Base-by-base conservation (phyloP, 306 rosid species). In the Medicago ruthenica region DNA sequence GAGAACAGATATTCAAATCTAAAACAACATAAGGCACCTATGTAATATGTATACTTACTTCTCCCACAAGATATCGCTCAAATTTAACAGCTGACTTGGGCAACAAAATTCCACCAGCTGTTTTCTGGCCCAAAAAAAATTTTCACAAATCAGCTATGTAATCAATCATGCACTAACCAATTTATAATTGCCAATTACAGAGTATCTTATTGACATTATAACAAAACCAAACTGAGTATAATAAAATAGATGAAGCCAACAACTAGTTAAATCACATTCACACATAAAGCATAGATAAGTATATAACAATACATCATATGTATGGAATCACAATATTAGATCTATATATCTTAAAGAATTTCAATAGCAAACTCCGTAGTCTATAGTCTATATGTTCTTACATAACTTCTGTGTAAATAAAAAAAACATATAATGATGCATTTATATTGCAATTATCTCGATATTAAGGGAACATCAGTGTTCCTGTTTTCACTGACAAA, bases 51-150 rank as follows among this genome's bases (percentile, higher is more conserved):
- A 73, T 17, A 40, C 88, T 81, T 87, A 95, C 99, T 81, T 92
- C 97, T 77, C 99, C 99, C 63, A 83, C 60, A 1, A 95, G 97
- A 81, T 95, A 90, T 40, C 90, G 93, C 86, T 95, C 99, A 63
- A 85, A 95, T 77, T 95, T 95, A 67, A 95, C 99, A 2, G 97
- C 97, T 48, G 99, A 85, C 60, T 83, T 92, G 70, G 98, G 99
- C 82, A 95, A 76, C 80, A 92, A 71, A 79, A 95, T 86, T 83
- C 98, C 99, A 63, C 97, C 97, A 45, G 88, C 76, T 62, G 99
- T 86, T 95, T 81, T 87, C 99, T 95, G 91, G n/a, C 18, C 51
- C 67, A 71, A 21, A 82, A 54, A 39, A 18, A 14, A 70, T 4
- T 69, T 37, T 84, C 54, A 75, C 15, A 39, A 9, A 61, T 69